Evolutionary conservation across 1,139 yeast genomes (phyloP), one percentile per base, ranked within the genome.

Genomic region (Yamadazyma membranifaciens): DNA sequence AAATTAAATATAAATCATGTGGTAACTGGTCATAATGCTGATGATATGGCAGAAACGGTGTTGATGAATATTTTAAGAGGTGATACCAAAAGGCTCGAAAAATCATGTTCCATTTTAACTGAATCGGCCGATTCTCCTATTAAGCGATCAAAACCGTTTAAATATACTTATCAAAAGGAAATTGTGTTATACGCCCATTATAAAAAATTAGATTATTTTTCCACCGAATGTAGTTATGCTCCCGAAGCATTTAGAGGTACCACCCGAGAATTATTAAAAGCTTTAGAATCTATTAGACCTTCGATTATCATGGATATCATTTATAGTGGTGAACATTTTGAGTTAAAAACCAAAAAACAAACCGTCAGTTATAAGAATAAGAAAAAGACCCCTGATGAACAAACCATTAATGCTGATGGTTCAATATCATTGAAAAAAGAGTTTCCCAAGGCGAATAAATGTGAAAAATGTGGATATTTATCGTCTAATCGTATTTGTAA

Each of bases 211-310:
- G 98, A 94, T 61, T 94, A 94, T 60, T 94, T 94, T 58, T 86
- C 96, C 5, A 94, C 99, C 0, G 99, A 94, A 57, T 94, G 99
- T 62, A 83, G 96, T 0, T 94, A 94, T 64, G 96, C 98, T 0
- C 98, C 98, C 1, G 98, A 94, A 60, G 98, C 99, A 0, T 94
- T 94, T 57, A 72, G 99, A 51, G 98, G 99, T 9, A 94, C 98
- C 0, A 97, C 98, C 0, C 76, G 99, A 54, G 92, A 89, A 43
- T 71, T 92, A 31, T 80, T 94, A 69, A 92, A 92, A 61, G 87
- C 89, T 45, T 67, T 94, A 42, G 98, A 92, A 57, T 80, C 95
- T 2, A 81, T 91, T 1, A 74, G 98, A 52, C 97, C 98, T 4
- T 83, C 95, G 24, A 86, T 97, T 56, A 92, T 94, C 44, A 81